Evolutionary conservation across 495 filamentous ascomycete genomes (phyloP).

Genomic region (Thozetella sp.): DNA sequence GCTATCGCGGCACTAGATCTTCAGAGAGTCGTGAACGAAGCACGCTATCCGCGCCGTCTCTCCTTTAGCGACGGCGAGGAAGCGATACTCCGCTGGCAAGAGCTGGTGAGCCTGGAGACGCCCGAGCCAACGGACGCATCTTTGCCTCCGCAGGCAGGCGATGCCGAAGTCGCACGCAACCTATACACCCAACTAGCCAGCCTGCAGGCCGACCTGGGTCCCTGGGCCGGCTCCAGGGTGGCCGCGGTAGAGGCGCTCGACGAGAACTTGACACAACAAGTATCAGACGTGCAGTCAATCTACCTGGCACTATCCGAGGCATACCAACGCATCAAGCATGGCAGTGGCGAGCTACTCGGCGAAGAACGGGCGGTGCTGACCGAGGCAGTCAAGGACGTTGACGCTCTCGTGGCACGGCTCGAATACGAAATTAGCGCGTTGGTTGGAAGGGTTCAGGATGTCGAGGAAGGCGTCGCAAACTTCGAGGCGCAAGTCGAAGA

Average conservation of each 20-base stretch:
- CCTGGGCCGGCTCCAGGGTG: constrained; percentile 72
- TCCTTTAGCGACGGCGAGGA: constrained; percentile 92
- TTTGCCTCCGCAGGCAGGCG: constrained; percentile 20
- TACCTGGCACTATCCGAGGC: constrained; percentile 69
- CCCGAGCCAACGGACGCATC: constrained; percentile 43
- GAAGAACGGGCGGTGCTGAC: constrained; percentile 67
- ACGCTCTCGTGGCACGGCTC: constrained; percentile 80
- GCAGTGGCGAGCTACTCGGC: constrained; percentile 65
- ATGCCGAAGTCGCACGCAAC: constrained; percentile 60
- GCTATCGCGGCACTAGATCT: constrained; percentile 29
- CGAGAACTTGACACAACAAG: constrained; percentile 57
- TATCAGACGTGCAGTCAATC: constrained; percentile 65
- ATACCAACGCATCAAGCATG: constrained; percentile 64
- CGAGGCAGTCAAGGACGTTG: constrained; percentile 80
- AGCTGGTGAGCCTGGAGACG: constrained; percentile 31
- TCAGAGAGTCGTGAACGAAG: constrained; percentile 45
- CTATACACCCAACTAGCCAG: constrained; percentile 51
- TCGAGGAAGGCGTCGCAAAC: constrained; percentile 79
- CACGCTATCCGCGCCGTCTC: constrained; percentile 75
- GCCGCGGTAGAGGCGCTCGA: constrained; percentile 63
- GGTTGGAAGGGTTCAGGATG: constrained; percentile 80
- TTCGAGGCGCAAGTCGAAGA: constrained; percentile 81
- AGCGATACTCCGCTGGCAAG: constrained; percentile 74
- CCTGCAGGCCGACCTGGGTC: constrained; percentile 50
- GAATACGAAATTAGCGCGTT: constrained; percentile 91